Evolutionary conservation across 306 rosid genomes (phyloP), one percentile per base, ranked within the genome.

Genomic region (Erythrophleum fordii): DNA sequence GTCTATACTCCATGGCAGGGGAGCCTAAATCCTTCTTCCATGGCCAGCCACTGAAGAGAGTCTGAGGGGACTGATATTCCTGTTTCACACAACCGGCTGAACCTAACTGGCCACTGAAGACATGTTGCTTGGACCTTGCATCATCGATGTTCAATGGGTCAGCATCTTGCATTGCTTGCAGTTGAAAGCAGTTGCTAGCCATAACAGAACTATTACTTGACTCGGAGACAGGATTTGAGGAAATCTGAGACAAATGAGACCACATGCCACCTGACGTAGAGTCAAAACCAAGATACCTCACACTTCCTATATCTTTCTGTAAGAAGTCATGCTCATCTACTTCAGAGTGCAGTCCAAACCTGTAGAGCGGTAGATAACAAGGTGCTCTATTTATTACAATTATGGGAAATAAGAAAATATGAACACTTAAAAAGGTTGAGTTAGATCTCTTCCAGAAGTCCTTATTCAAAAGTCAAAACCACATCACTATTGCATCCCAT

Each of bases 31-130:
- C 90, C 84, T 81, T 88, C 69, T 87, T 81, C 89, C 87, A 86
- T 53, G 84, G 89, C 92, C 92, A 90, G 81, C 83, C 90, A 74
- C 74, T 81, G 62, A 90, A 85, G 73, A 88, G 90, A 46, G 87
- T 71, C 83, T 83, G 94, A 48, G 89, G 77, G 37, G 87, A 64
- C 55, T 77, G 84, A 49, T 90, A 89, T 53, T 85, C 90, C 73
- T 86, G 90, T 83, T 88, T 90, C 72, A 83, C 14, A 35, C 85
- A 28, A 60, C 83, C 89, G 2, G 82, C 42, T 60, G 85, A 61
- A 65, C 87, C 59, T 77, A 86, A 69, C 75, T 86, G 88, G 28
- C 79, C 82, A 64, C 76, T 79, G 65, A 83, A 89, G 55, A 73
- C 64, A 13, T 73, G 82, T 46, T 90, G 87, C 81, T 83, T 86